A percentile compares a stretch with the other conserved stretches of the same genome.
phyloP scores from a whole-genome alignment of 768 basidiomycete genomes.

The Tephrocybe sp. region DNA sequence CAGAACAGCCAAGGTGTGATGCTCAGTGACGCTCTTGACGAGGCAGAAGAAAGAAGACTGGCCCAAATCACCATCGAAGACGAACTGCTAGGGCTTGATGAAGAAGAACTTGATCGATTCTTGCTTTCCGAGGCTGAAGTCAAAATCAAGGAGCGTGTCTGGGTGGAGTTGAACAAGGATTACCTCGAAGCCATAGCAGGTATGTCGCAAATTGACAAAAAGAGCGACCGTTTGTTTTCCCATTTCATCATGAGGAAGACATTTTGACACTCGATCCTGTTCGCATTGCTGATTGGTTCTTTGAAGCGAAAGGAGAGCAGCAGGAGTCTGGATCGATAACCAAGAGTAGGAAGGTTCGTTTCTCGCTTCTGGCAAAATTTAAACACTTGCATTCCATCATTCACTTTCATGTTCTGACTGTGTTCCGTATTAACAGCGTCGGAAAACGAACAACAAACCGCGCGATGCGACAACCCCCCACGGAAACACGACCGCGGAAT shows the following conservation, averaged over 20 bases:
- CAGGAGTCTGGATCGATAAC: conserved; percentile 37
- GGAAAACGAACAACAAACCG: conserved; percentile 62
- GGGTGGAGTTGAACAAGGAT: conserved; percentile 92
- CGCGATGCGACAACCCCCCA: conserved; percentile 73
- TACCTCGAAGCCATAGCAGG: conserved; percentile 89
- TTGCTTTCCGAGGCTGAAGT: conserved; percentile 80
- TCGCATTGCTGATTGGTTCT: conserved; percentile 43
- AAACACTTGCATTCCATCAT: no score
- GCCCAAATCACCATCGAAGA: conserved; percentile 54
- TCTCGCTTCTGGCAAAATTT: conserved; percentile 35
- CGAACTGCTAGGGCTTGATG: conserved; percentile 79
- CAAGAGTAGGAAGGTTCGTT: conserved; percentile 80
- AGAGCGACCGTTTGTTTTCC: conserved; percentile 1
- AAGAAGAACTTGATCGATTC: conserved; percentile 85
- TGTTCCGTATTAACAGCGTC: conserved; percentile 46
- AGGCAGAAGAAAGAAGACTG: conserved; percentile 63
- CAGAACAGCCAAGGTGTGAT: conserved; percentile 59
- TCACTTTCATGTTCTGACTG: conserved; percentile 14
- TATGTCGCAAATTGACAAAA: conserved; percentile 33
- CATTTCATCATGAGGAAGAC: conserved; percentile 1
- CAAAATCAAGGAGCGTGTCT: conserved; percentile 84
- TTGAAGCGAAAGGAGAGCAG: conserved; percentile 69
- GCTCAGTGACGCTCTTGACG: conserved; percentile 62
- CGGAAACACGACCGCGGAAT: conserved; percentile 73
- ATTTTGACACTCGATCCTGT: conserved; percentile 6